These are phyloP conservation scores for Microbotryum silenes-acaulis DNA, from an alignment of 1,284 basidiomycete species.

Conservation along the genomic window DNA sequence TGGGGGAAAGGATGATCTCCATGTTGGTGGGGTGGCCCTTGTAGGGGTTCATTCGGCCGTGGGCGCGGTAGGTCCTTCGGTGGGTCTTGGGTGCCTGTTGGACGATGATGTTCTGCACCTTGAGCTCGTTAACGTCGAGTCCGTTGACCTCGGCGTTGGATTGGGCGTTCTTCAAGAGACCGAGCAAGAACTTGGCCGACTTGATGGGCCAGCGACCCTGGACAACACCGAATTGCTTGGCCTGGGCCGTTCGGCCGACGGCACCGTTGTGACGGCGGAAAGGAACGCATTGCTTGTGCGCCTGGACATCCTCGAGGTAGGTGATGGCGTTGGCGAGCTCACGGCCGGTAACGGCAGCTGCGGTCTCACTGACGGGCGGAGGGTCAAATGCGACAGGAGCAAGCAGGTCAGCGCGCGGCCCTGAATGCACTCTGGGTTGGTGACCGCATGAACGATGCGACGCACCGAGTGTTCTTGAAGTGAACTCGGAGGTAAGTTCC, in stretches of 20 bases:
- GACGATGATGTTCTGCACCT: slow-evolving; percentile 93
- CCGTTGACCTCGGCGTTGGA: slow-evolving; percentile 98
- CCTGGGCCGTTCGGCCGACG: slow-evolving; percentile 90
- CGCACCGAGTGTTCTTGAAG: slow-evolving; percentile 99
- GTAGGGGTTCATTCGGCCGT: slow-evolving; percentile 59
- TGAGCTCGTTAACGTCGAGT: slow-evolving; percentile 81
- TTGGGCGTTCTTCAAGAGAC: slow-evolving; percentile 97
- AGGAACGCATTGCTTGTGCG: slow-evolving; percentile 95
- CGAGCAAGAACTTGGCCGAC: slow-evolving; percentile 85
- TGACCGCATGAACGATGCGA: slow-evolving; percentile 46
- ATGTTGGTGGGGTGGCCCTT: slow-evolving; percentile 91
- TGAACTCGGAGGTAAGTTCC: slow-evolving; percentile 82
- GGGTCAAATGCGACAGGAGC: background rate
- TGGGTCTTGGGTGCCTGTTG: slow-evolving; percentile 99
- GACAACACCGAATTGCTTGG: slow-evolving; percentile 53
- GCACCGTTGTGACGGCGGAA: slow-evolving; percentile 96
- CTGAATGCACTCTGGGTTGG: background rate
- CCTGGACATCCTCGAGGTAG: slow-evolving; percentile 89
- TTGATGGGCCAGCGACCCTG: slow-evolving; percentile 97
- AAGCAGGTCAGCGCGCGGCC: background rate
- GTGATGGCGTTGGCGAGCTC: slow-evolving; percentile 91
- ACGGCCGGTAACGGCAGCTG: slow-evolving; percentile 58
- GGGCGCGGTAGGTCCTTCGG: slow-evolving; percentile 98
- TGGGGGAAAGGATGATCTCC: slow-evolving; percentile 78
- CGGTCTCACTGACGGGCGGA: slow-evolving; percentile 38